Conservation (phyloP, 148 eudicot species). For the Heliosperma pusillum region DNA sequence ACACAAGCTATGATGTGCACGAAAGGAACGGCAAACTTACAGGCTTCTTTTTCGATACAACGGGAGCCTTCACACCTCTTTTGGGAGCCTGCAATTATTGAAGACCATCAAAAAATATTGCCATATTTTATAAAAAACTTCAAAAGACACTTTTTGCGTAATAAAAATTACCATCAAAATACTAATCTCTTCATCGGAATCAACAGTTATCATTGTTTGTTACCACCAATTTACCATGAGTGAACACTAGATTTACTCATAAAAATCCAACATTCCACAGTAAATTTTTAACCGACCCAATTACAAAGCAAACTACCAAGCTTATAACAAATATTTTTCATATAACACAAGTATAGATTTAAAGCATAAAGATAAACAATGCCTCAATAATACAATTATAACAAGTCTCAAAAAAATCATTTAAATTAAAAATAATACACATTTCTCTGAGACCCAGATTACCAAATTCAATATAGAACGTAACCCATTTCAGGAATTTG, state of each 20-base stretch:
- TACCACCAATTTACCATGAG: too few species aligned
- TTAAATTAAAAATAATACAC: not conserved
- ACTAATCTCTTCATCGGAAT: too few species aligned
- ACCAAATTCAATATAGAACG: not conserved
- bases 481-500: not conserved
- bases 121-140: too few species aligned
- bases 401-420: not conserved
- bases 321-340: too few species aligned
- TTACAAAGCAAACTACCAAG: too few species aligned
- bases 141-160: too few species aligned
- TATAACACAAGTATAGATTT: not conserved
- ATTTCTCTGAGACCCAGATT: not conserved
- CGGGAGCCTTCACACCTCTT: constrained; percentile 31
- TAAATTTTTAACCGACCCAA: too few species aligned
- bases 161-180: too few species aligned
- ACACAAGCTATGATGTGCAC: not conserved
- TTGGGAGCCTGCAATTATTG: constrained; percentile 38
- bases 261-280: too few species aligned
- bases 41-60: constrained; percentile 35
- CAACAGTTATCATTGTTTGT: not conserved
- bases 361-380: too few species aligned
- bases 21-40: constrained; percentile 18
- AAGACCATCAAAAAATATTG: not conserved
- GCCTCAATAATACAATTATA: not conserved
- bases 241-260: not conserved